Base-by-base conservation (phyloP, 495 filamentous ascomycete species). In the Hypoxylon crocopeplum region DNA sequence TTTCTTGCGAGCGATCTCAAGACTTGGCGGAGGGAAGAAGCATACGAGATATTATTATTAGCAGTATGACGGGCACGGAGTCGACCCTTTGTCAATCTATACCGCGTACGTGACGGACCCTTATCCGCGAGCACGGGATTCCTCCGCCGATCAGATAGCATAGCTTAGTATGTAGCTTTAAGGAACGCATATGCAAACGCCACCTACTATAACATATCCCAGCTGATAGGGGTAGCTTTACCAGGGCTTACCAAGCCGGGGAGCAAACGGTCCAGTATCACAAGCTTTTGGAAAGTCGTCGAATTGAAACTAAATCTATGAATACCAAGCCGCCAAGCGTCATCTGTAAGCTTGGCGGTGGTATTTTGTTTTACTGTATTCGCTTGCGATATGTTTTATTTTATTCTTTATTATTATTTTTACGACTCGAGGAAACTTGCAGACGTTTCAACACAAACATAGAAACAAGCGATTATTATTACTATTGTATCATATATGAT, bases 61-160 rank as follows among this genome's bases (percentile, higher is more conserved):
- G 45, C 19, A 47, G 39, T 32, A 51, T 29, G 42, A 6, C 24
- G 39, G 38, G 37, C 47, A 51, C 46, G 52, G 59, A 56, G 33
- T 30, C 41, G 25, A 44, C 19, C 29, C 34, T 49, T 25, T 57
- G 48, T 40, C 40, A 49, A 63, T 63, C 53, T 32, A 48, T 42
- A 48, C 52, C 36, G 36, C 48, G 20, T 19, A 19, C 22, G 38
- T 38, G 40, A 48, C 16, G 59, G 53, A 52, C 59, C 59, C 48
- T 57, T 56, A 63, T 52, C 53, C 53, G 59, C 36, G 37, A 48
- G n/a, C 47, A 57, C 21, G 47, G 29, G 34, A 36, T 48, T 42
- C 30, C 53, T 33, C 52, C 53, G 59, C 48, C 42, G 59, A 63
- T 63, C 59, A 56, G 52, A 56, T 56, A 56, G 40, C 17, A 16